Evolutionary conservation across 169 alveolate genomes (phyloP), one percentile per base, ranked within the genome.

Genomic region (Plasmodium adleri): DNA sequence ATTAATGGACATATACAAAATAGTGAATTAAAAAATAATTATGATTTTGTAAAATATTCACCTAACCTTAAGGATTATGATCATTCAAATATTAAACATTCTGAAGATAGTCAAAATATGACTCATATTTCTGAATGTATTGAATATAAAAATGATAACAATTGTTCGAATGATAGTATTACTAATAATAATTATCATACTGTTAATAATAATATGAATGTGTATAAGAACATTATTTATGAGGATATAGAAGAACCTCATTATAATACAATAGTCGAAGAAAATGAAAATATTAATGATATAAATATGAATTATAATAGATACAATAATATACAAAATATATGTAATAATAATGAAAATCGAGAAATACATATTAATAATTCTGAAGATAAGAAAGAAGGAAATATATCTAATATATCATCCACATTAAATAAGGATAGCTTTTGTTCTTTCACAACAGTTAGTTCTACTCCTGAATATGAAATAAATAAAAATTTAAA

Each of bases 391-490:
- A 13, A 17, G 24, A 56, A 56, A 17, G 64, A 56, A 56, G 20
- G 7, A 17, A 56, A 56, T 56, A 17, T 12, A 17, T 56, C 10
- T 56, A 2, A 22, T 13, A 56, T 17, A 15, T 7, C 24, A 56
- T 39, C 47, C 47, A 56, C 17, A 17, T 56, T 56, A 13, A 17
- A 56, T 22, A 56, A 56, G 24, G 64, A 56, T 2, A 49, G 66
- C 2, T 54, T 24, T 63, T 22, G 62, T 12, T 20, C 71, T 4
- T 26, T 12, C 20, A 5, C 72, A 73, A 32, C 86, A 12, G 59
- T 24, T 15, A 56, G 86, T 20, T 28, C 71, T 54, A 72, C 72
- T n/a, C 56, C 32, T 24, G 71, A 72, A n/a, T 54, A 32, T 15
- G 12, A 24, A 54, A 20, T 22, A 32, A 73, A 43, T 58, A 58